phyloP scores from a whole-genome alignment of 2,329 filamentous ascomycete species.

The Xylariaceae sp. region DNA sequence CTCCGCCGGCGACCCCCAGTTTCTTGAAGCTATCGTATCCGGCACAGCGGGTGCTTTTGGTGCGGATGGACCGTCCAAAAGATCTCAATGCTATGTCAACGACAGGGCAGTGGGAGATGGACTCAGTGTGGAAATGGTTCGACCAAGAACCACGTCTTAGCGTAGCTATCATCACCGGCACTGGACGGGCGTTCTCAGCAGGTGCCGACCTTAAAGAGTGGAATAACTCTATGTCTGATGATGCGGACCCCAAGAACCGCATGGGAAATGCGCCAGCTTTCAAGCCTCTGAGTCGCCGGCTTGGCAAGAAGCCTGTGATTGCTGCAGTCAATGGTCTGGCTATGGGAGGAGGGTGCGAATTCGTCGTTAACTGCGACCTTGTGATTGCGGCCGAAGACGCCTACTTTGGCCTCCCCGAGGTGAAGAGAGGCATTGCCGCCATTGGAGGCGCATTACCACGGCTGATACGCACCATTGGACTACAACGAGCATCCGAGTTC shows the following conservation, averaged over 20 bases:
- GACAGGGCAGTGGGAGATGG: conserved; percentile 49
- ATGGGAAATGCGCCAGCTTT: conserved; percentile 35
- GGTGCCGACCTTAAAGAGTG: conserved; percentile 37
- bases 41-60: conserved; percentile 46
- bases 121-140: conserved; percentile 44
- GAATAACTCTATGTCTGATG: conserved; percentile 36
- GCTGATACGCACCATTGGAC: conserved; percentile 31
- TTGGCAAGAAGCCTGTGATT: conserved; percentile 66
- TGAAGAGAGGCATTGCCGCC: conserved; percentile 33
- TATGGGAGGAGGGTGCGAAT: conserved; percentile 66
- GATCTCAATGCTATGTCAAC: conserved; percentile 48
- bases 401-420: conserved; percentile 54
- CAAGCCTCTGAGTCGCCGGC: conserved; percentile 51
- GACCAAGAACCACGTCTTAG: conserved; percentile 35
- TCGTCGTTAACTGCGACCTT: conserved; percentile 65
- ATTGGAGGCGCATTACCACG: conserved; percentile 37
- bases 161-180: conserved; percentile 38
- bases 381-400: conserved; percentile 60
- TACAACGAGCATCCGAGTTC: conserved; percentile 35
- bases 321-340: conserved; percentile 68
- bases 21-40: conserved; percentile 48
- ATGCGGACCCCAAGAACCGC: conserved; percentile 27
- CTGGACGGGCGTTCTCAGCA: conserved; percentile 35
- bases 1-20: conserved; percentile 41
- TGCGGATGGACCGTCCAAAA: conserved; percentile 47